Conservation (phyloP, 805 yeast species). For the Nakazawaea wyomingensis region DNA sequence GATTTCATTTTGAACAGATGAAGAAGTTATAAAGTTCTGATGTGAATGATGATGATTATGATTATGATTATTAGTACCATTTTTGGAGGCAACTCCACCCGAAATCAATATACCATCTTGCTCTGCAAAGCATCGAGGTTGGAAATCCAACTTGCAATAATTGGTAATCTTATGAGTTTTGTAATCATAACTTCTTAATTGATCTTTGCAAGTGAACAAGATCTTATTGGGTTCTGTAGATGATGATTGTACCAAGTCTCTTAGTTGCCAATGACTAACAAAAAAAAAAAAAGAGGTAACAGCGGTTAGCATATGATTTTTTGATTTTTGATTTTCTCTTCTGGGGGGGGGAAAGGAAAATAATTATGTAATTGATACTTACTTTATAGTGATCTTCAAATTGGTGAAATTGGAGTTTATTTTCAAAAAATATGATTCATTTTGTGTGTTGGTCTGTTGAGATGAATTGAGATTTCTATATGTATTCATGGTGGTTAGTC, state of each 20-base stretch:
- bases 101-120: constrained; percentile 41
- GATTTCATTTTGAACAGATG: no score
- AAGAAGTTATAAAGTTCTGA: no score
- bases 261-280: constrained; percentile 71
- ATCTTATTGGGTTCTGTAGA: constrained; percentile 38
- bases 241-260: constrained; percentile 61
- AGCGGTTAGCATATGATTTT: constrained; percentile 2
- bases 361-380: constrained; percentile 17
- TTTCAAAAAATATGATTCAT: constrained; percentile 9
- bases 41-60: constrained; percentile 6
- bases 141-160: constrained; percentile 50
- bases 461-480: background rate
- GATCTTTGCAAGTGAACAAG: constrained; percentile 54
- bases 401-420: constrained; percentile 21
- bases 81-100: constrained; percentile 39
- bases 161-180: constrained; percentile 29
- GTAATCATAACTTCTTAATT: constrained; percentile 42
- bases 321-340: background rate
- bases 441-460: background rate
- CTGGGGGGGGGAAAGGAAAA: background rate
- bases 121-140: constrained; percentile 68
- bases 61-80: constrained; percentile 5
- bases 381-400: constrained; percentile 31
- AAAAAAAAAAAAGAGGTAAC: constrained; percentile 16
- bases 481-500: no score